Evolutionary conservation across 2,329 filamentous ascomycete genomes (phyloP), one percentile per base, ranked within the genome.

Genomic region (Raffaelea ambrosiae): DNA sequence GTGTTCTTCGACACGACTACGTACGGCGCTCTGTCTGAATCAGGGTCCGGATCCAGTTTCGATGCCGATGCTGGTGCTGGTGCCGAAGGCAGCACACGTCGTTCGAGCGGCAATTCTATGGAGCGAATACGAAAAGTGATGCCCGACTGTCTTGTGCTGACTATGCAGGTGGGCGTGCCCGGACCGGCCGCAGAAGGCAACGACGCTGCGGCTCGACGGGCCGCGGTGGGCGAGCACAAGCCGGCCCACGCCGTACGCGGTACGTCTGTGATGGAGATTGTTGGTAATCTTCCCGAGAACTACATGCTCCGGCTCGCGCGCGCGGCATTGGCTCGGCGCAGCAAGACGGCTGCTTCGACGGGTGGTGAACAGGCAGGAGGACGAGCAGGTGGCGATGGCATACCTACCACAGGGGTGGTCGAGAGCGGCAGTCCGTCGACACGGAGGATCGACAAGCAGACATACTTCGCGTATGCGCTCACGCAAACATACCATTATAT

Each of bases 401-500:
- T 18, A 5, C n/a, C n/a, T 40, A 18, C 36, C 10, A 20, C 36
- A 40, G 19, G 16, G 16, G n/a, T n/a, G 19, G 19, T n/a, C 36
- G 36, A 40, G 8, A 11, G 36, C 36, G 26, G 40, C 21, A 23
- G 10, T 14, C 18, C 10, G 21, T 14, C 19, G 20, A 23, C 18
- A 8, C 21, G 18, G 20, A 16, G 14, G 40, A 9, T 22, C 4
- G 11, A 23, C 20, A 42, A 42, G 21, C 40, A 16, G 22, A 23
- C 40, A 13, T 44, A 35, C 29, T 44, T 44, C n/a, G 43, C 43
- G 11, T 29, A 36, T 7, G 43, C 43, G 18, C 14, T 44, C 5
- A 13, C 43, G 23, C 43, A 44, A 18, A 22, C 43, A 16, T 44
- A 36, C 43, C 43, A 44, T n/a, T 44, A 44, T 18, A 44, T 44